Evolutionary conservation across 176 grass and related monocot genomes (phyloP).

Genomic region (Echinochloa phyllopogon): DNA sequence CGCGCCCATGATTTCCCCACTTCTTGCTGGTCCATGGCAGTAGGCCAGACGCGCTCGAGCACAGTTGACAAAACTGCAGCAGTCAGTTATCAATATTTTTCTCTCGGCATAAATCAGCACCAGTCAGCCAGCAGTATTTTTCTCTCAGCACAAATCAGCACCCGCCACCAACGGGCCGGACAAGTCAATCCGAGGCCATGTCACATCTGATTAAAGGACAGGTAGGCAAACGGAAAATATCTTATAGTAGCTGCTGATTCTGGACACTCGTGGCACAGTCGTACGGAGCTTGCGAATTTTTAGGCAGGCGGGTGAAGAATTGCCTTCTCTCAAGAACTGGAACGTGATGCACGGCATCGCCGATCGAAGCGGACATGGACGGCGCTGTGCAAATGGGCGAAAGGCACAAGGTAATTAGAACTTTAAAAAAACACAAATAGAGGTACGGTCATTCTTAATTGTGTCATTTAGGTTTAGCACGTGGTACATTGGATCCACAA

Average conservation of each 20-base stretch:
- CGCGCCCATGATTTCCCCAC: background rate
- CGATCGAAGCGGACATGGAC: background rate
- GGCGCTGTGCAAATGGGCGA: background rate
- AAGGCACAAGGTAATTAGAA: background rate
- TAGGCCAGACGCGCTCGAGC: background rate
- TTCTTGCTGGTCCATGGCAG: background rate
- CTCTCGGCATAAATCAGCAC: too few species aligned
- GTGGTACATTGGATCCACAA: background rate
- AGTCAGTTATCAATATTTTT: too few species aligned
- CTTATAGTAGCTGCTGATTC: background rate
- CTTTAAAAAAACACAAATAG: too few species aligned
- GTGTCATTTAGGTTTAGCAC: background rate
- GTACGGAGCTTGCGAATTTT: background rate
- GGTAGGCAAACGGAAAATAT: background rate
- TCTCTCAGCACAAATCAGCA: too few species aligned
- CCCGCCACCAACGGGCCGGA: too few species aligned
- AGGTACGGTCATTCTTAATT: background rate
- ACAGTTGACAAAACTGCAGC: background rate
- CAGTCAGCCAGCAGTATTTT: too few species aligned
- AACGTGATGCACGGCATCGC: constrained; percentile 22
- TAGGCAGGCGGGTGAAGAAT: background rate
- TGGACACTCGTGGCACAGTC: background rate
- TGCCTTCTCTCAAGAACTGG: background rate
- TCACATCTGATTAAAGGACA: background rate
- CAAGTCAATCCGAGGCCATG: background rate